A percentile compares a stretch with the other conserved stretches of the same genome.
Conservation (phyloP, 2,329 filamentous ascomycete genomes). For the Shiraia bambusicola region DNA sequence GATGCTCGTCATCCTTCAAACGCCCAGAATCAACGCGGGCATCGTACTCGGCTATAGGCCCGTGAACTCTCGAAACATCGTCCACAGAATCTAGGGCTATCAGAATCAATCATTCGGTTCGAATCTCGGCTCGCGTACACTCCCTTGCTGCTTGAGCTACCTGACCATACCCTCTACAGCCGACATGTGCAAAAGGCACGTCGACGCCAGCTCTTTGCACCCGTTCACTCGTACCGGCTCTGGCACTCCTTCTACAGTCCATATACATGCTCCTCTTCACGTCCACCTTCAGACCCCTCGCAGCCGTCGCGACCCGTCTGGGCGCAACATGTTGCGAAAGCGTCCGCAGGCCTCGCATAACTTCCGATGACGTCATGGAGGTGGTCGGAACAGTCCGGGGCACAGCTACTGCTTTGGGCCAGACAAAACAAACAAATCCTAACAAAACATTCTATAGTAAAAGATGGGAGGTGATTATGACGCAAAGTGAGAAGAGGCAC, state of each 20-base stretch:
- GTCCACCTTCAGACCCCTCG: conserved; percentile 1
- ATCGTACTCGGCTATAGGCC: conserved; percentile 88
- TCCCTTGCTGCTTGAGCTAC: conserved; percentile 29
- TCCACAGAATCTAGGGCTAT: conserved; percentile 15
- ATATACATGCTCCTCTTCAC: conserved; percentile 29
- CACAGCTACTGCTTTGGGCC: background rate
- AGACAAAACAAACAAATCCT: background rate
- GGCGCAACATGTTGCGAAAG: conserved; percentile 29
- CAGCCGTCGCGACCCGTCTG: conserved; percentile 8
- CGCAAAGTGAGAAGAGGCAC: conserved; percentile 2
- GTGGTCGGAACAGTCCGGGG: too few relatives aligned
- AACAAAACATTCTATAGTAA: conserved; percentile 13
- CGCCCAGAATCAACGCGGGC: conserved; percentile 71
- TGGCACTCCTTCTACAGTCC: conserved; percentile 23
- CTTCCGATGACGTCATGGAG: conserved; percentile 40
- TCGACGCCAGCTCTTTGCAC: conserved; percentile 5
- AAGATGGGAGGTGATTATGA: conserved; percentile 6
- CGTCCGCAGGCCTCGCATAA: conserved; percentile 28
- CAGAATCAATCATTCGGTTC: conserved; percentile 1
- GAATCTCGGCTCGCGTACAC: conserved; percentile 14
- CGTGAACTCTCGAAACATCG: conserved; percentile 40
- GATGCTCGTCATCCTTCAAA: conserved; percentile 85
- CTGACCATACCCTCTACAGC: conserved; percentile 33
- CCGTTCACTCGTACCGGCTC: conserved; percentile 9
- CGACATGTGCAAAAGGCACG: conserved; percentile 10